Conservation (phyloP, 148 eudicot genomes). For the Silene latifolia region DNA sequence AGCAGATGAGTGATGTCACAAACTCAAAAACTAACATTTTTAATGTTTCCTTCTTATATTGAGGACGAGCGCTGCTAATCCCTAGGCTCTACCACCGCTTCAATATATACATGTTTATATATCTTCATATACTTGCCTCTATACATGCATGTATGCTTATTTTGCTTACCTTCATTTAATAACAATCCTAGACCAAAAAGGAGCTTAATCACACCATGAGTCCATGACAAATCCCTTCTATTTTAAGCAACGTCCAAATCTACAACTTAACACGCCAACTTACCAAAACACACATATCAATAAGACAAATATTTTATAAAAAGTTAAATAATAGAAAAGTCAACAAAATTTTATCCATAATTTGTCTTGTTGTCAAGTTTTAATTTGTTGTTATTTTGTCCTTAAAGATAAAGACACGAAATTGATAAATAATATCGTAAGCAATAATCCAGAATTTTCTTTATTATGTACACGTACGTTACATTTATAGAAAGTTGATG, state of each 20-base stretch:
- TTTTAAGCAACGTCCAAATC: constrained; percentile 12
- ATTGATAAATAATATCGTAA: not conserved
- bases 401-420: constrained; percentile 3
- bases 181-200: too few relatives aligned
- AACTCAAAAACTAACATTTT: too few relatives aligned
- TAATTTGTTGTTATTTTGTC: constrained; percentile 17
- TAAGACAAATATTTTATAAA: not conserved
- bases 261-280: constrained; percentile 5
- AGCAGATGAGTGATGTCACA: too few relatives aligned
- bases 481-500: constrained; percentile 22
- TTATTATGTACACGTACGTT: constrained; percentile 17
- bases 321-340: not conserved
- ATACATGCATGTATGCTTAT: not conserved
- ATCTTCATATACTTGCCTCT: too few relatives aligned
- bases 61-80: too few relatives aligned
- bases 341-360: constrained; percentile 13
- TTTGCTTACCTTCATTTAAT: not conserved
- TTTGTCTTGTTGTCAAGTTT: constrained; percentile 17
- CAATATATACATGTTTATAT: too few relatives aligned
- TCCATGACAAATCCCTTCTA: constrained; percentile 4
- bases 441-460: constrained; percentile 14
- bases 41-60: too few relatives aligned
- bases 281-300: not conserved
- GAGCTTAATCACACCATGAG: too few relatives aligned
- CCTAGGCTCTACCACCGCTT: too few relatives aligned